Percentiles rank a stretch among this genome's conserved stretches.
Conservation (phyloP, 2,329 filamentous ascomycete genomes). For the Pseudofabraea citricarpa region DNA sequence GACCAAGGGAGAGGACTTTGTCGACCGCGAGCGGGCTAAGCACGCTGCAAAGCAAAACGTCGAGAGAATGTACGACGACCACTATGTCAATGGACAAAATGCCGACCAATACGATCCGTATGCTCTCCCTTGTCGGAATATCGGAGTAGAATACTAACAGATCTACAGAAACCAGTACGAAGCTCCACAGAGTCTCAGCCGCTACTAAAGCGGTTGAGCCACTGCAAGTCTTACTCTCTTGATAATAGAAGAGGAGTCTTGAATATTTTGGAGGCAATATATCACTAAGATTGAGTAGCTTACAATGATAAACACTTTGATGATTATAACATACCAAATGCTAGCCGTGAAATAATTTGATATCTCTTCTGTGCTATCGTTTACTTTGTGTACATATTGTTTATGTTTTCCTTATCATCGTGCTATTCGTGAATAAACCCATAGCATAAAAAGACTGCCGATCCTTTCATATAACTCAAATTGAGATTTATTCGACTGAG, state of each 20-base stretch:
- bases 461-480: too few species aligned
- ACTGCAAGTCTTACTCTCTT: too few species aligned
- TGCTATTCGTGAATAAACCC: too few species aligned
- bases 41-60: slow-evolving; percentile 53
- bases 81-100: slow-evolving; percentile 44
- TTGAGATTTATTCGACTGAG: too few species aligned
- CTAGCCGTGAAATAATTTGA: not conserved
- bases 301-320: too few species aligned
- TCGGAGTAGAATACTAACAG: not conserved
- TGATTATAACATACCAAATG: too few species aligned
- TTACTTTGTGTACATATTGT: not conserved
- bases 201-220: too few species aligned
- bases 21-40: slow-evolving; percentile 54
- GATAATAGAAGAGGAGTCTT: too few species aligned
- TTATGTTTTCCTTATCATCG: too few species aligned
- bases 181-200: slow-evolving; percentile 23
- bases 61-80: slow-evolving; percentile 55
- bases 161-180: slow-evolving; percentile 4
- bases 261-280: too few species aligned
- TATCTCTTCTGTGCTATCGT: not conserved
- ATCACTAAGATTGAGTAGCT: too few species aligned
- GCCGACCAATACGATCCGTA: slow-evolving; percentile 54
- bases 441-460: too few species aligned
- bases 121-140: slow-evolving; percentile 26
- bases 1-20: slow-evolving; percentile 59